A percentile compares a stretch with the other conserved stretches of the same genome.
Evolutionary conservation across 2,329 filamentous ascomycete genomes (phyloP).

Genomic region (Leptodontidium sp.): DNA sequence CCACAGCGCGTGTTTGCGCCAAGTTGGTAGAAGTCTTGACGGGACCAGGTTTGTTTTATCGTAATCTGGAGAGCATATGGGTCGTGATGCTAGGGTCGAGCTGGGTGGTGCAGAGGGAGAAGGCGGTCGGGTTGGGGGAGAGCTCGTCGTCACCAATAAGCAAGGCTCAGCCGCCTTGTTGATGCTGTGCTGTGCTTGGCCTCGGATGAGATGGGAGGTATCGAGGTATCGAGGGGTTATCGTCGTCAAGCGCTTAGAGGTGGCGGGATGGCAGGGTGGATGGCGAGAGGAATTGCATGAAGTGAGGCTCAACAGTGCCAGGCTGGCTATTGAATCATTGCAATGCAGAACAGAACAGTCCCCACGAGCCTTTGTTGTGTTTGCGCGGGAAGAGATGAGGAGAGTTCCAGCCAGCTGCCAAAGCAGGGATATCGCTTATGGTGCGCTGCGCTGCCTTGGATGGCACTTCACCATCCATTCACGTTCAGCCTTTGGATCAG

Average conservation of each 20-base stretch:
- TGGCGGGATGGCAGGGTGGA: neutral
- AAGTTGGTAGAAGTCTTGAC: conserved; percentile 37
- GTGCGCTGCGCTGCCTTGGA: conserved; percentile 8
- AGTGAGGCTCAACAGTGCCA: conserved; percentile 5
- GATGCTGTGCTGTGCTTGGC: conserved; percentile 16
- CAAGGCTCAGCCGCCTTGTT: conserved; percentile 41
- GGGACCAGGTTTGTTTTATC: conserved; percentile 33
- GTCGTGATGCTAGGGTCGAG: conserved; percentile 1
- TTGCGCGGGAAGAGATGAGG: conserved; percentile 13
- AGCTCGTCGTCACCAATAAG: conserved; percentile 41
- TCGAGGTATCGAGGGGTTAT: neutral
- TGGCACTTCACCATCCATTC: neutral
- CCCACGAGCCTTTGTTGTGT: conserved; percentile 6
- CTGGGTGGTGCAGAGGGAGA: conserved; percentile 15
- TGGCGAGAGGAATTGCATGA: conserved; percentile 10
- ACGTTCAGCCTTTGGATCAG: neutral
- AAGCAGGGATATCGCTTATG: conserved; percentile 25
- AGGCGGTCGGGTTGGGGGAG: conserved; percentile 14
- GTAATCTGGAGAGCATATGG: conserved; percentile 36
- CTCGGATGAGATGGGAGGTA: neutral
- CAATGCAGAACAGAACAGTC: neutral
- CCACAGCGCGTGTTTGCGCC: conserved; percentile 43
- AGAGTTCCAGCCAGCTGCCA: conserved; percentile 5
- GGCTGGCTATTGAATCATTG: conserved; percentile 5
- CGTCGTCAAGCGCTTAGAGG: conserved; percentile 6